phyloP scores from a whole-genome alignment of 495 filamentous ascomycete species.

The Aspergillus cristatus region DNA sequence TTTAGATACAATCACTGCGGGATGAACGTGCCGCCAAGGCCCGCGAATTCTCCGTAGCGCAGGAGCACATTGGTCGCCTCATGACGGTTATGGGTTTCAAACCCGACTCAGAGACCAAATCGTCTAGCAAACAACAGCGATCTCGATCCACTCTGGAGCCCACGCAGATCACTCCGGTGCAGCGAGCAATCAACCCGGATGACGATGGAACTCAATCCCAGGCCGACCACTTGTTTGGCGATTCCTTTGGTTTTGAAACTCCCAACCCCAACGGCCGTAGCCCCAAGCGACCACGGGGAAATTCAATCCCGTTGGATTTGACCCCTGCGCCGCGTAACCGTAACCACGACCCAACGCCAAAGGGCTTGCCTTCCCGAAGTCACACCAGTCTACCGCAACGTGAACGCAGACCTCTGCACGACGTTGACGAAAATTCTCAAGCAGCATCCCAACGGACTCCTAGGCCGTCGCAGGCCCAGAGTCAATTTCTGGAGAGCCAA shows the following conservation, averaged over 20 bases:
- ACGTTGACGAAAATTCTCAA: slow-evolving; percentile 22
- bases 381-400: neutral
- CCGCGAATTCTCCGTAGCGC: slow-evolving; percentile 40
- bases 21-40: slow-evolving; percentile 34
- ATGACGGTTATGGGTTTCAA: slow-evolving; percentile 41
- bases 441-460: slow-evolving; percentile 11
- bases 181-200: slow-evolving; percentile 10
- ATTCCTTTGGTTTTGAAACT: slow-evolving; percentile 15
- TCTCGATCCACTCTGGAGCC: slow-evolving; percentile 9
- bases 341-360: slow-evolving; percentile 2
- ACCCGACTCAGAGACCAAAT: slow-evolving; percentile 12
- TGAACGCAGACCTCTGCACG: slow-evolving; percentile 17
- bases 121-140: slow-evolving; percentile 14
- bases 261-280: slow-evolving; percentile 13
- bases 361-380: slow-evolving; percentile 3
- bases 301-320: slow-evolving; percentile 5
- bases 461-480: slow-evolving; percentile 6
- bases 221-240: slow-evolving; percentile 7
- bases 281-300: slow-evolving; percentile 23
- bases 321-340: slow-evolving; percentile 2
- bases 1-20: slow-evolving; percentile 30
- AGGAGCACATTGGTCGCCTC: slow-evolving; percentile 38
- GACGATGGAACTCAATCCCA: slow-evolving; percentile 14
- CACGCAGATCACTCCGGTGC: slow-evolving; percentile 4
- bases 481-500: slow-evolving; percentile 8